These are phyloP conservation scores for Vigna mungo DNA, from an alignment of 306 rosid genomes.

Conservation along the genomic window DNA sequence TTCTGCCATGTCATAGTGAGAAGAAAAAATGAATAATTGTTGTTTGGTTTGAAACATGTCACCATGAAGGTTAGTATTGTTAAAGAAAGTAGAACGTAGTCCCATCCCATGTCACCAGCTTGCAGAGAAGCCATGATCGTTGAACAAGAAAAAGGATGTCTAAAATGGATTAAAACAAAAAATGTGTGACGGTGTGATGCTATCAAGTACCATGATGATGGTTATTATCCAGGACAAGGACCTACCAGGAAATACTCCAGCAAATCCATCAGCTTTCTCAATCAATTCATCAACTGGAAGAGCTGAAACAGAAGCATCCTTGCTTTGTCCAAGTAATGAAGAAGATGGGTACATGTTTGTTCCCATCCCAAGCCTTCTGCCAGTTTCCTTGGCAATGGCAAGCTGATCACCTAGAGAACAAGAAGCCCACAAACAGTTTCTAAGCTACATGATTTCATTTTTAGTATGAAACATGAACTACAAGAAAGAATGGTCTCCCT, in stretches of 20 bases:
- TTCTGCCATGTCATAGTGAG: slow-evolving; percentile 58
- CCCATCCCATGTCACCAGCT: not conserved
- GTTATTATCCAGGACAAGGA: slow-evolving; percentile 38
- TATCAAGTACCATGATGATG: not conserved
- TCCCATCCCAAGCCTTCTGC: slow-evolving; percentile 99
- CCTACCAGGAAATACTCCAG: slow-evolving; percentile 98
- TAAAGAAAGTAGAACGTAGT: slow-evolving; percentile 3
- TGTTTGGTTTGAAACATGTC: slow-evolving; percentile 11
- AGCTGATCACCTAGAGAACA: slow-evolving; percentile 85
- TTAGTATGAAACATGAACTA: slow-evolving; percentile 30
- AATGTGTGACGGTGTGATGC: not conserved
- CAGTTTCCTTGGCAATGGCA: slow-evolving; percentile 98
- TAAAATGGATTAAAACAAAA: slow-evolving; percentile 33
- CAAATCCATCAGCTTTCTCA: slow-evolving; percentile 99
- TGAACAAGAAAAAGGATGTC: slow-evolving; percentile 1
- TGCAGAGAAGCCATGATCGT: not conserved
- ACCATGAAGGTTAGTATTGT: not conserved
- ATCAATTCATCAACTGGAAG: slow-evolving; percentile 97
- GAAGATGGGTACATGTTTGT: slow-evolving; percentile 99
- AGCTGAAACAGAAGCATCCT: slow-evolving; percentile 74
- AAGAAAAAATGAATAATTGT: slow-evolving; percentile 36
- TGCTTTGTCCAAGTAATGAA: slow-evolving; percentile 89
- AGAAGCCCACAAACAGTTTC: slow-evolving; percentile 22
- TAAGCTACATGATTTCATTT: slow-evolving; percentile 29
- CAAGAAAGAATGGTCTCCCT: slow-evolving; percentile 25